Percentiles rank a stretch among this genome's conserved stretches.
Conservation (phyloP, 768 basidiomycete genomes). For the Mycena leptocephala region DNA sequence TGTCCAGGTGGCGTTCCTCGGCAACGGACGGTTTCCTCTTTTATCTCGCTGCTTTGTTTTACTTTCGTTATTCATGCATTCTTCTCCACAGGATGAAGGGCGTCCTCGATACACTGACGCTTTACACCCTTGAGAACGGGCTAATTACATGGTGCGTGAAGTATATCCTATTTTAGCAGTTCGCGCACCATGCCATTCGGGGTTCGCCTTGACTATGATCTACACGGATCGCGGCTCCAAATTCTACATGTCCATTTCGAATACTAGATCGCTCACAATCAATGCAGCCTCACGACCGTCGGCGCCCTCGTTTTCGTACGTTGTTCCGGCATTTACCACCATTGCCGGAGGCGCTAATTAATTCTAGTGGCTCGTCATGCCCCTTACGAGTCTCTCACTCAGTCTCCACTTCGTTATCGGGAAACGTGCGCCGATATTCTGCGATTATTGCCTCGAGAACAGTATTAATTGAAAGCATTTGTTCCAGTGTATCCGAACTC, state of each 20-base stretch:
- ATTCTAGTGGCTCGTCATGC: constrained; percentile 61
- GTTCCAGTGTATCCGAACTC: constrained; percentile 56
- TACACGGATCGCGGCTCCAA: no score
- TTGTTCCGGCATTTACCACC: not conserved
- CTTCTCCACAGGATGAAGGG: constrained; percentile 51
- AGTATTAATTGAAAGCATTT: not conserved
- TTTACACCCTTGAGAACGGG: constrained; percentile 62
- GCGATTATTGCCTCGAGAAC: not conserved
- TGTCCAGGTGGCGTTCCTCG: not conserved
- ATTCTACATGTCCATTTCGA: not conserved
- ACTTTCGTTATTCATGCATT: not conserved
- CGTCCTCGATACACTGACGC: no score
- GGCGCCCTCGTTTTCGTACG: constrained; percentile 61
- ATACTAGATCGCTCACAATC: not conserved
- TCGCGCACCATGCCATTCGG: not conserved
- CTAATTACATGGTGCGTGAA: constrained; percentile 54
- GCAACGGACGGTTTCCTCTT: not conserved
- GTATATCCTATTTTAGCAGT: not conserved
- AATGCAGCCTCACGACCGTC: constrained; percentile 55
- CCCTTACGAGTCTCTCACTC: constrained; percentile 61
- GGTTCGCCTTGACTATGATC: no score
- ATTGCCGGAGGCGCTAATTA: not conserved
- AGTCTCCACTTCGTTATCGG: constrained; percentile 65
- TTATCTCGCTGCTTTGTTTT: no score
- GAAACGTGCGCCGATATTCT: constrained; percentile 52